A percentile compares a stretch with the other conserved stretches of the same genome.
Evolutionary conservation across 2,329 filamentous ascomycete genomes (phyloP).

Genomic region (Pseudocercospora fuligena): DNA sequence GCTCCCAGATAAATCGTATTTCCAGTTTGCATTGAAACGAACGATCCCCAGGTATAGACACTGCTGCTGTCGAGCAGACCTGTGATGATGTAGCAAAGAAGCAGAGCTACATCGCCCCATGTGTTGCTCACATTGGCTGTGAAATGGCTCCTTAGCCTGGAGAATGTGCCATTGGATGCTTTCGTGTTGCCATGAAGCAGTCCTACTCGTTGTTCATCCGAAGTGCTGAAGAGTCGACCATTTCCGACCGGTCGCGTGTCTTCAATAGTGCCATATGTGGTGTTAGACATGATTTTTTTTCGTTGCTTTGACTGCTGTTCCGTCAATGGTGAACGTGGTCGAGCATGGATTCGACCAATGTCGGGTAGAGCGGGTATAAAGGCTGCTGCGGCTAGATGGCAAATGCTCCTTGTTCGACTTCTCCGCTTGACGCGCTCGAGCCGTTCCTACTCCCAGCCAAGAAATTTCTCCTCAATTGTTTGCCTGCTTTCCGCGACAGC

Average conservation of each 20-base stretch:
- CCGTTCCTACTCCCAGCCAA: neutral
- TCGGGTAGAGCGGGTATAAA: slow-evolving; percentile 20
- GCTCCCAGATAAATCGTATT: slow-evolving; percentile 82
- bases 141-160: slow-evolving; percentile 40
- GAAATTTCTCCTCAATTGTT: slow-evolving; percentile 1
- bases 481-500: neutral
- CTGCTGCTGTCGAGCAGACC: slow-evolving; percentile 77
- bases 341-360: neutral
- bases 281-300: slow-evolving; percentile 13
- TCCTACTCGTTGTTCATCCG: slow-evolving; percentile 27
- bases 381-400: slow-evolving; percentile 10
- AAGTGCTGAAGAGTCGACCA: slow-evolving; percentile 23
- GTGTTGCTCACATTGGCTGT: slow-evolving; percentile 61
- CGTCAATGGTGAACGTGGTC: neutral
- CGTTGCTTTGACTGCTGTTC: neutral
- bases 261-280: slow-evolving; percentile 27
- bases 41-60: slow-evolving; percentile 77
- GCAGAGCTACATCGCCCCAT: slow-evolving; percentile 70
- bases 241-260: slow-evolving; percentile 3
- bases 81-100: slow-evolving; percentile 77
- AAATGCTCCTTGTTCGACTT: neutral
- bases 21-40: slow-evolving; percentile 81
- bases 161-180: neutral
- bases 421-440: neutral
- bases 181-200: slow-evolving; percentile 22